Conservation (phyloP, 1,139 yeast genomes). For the Entelexis sorbosivorans region DNA sequence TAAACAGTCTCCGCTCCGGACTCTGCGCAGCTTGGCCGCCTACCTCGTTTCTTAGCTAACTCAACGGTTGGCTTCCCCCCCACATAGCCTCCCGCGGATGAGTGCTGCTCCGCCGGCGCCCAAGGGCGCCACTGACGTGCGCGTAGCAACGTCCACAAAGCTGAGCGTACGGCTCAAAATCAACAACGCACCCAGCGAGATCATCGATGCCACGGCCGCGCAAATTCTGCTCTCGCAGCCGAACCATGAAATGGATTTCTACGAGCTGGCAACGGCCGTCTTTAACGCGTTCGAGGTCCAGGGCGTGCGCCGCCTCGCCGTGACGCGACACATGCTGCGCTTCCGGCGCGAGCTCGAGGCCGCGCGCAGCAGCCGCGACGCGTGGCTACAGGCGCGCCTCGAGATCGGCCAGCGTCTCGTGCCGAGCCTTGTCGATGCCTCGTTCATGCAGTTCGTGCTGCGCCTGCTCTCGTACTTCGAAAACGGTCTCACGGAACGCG, state of each 20-base stretch:
- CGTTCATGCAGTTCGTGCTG: constrained; percentile 6
- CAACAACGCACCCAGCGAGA: background rate
- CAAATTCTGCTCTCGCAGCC: constrained; percentile 2
- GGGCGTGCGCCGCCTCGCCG: background rate
- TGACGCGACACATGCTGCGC: background rate
- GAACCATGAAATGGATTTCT: background rate
- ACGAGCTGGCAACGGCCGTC: constrained; percentile 1
- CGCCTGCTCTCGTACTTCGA: constrained; percentile 1
- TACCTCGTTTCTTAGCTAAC: too few relatives aligned
- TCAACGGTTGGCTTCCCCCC: too few relatives aligned
- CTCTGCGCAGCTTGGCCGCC: too few relatives aligned
- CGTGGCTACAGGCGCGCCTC: background rate
- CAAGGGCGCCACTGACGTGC: background rate
- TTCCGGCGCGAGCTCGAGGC: background rate
- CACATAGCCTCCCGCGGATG: too few relatives aligned
- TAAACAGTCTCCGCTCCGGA: too few relatives aligned
- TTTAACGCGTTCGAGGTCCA: constrained; percentile 1
- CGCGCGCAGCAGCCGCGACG: background rate
- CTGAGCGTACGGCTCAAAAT: background rate
- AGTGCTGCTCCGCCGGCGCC: background rate
- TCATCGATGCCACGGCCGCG: constrained; percentile 2
- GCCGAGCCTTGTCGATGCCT: constrained; percentile 1
- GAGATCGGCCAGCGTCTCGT: background rate
- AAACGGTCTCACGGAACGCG: background rate
- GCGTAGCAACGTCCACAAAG: background rate